Conservation (phyloP, 306 rosid species). For the Vigna radiata region DNA sequence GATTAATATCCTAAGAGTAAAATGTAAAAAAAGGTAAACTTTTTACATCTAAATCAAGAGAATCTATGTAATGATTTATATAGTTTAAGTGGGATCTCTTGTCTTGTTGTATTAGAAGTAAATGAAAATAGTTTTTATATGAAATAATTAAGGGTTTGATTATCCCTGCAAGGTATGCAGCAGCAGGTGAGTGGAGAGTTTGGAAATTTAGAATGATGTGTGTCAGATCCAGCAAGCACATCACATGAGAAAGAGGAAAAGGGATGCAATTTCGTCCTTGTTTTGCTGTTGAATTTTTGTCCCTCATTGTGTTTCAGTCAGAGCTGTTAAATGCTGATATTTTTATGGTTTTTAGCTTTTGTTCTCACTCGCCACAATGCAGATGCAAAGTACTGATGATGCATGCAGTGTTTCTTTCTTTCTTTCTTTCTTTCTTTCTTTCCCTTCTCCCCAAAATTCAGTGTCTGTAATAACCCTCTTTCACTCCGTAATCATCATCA, state of each 20-base stretch:
- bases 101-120: no score
- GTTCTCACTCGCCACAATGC: slow-evolving; percentile 39
- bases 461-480: no score
- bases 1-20: no score
- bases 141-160: background rate
- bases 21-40: no score
- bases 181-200: slow-evolving; percentile 49
- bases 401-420: no score
- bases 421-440: no score
- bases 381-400: background rate
- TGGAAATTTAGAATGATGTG: slow-evolving; percentile 61
- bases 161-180: slow-evolving; percentile 27
- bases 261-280: slow-evolving; percentile 30
- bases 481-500: background rate
- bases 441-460: no score
- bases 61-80: no score
- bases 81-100: no score
- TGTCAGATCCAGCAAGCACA: slow-evolving; percentile 60
- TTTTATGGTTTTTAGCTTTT: slow-evolving; percentile 38
- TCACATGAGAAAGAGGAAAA: slow-evolving; percentile 51
- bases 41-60: no score
- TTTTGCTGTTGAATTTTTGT: slow-evolving; percentile 43
- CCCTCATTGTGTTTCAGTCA: slow-evolving; percentile 27
- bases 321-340: background rate
- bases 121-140: background rate